Conservation (phyloP, 805 yeast species). For the Candida mattraensis region DNA sequence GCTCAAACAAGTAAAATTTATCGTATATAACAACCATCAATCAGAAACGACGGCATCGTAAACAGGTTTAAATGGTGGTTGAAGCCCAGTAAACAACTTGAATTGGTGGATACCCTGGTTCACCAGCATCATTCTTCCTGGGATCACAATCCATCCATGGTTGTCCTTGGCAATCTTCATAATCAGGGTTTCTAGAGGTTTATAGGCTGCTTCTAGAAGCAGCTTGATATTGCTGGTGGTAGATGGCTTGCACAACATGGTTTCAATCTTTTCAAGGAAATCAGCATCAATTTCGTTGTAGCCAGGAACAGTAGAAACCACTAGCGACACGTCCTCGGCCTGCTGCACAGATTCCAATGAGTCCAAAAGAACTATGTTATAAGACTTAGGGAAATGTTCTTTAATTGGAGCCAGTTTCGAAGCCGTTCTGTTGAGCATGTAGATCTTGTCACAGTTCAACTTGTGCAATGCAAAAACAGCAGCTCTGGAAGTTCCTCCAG, state of each 20-base stretch:
- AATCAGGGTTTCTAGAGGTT: constrained; percentile 82
- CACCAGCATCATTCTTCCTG: constrained; percentile 90
- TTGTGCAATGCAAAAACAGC: constrained; percentile 82
- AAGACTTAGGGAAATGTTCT: constrained; percentile 55
- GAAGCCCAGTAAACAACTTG: constrained; percentile 65
- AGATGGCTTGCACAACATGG: constrained; percentile 45
- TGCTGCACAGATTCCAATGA: constrained; percentile 44
- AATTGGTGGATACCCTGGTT: constrained; percentile 93
- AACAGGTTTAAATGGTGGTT: constrained; percentile 62
- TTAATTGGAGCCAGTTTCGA: constrained; percentile 62
- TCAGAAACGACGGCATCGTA: constrained; percentile 54
- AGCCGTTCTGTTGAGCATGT: constrained; percentile 76
- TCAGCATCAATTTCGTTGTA: constrained; percentile 62
- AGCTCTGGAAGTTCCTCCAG: constrained; percentile 97
- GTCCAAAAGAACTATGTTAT: constrained; percentile 58
- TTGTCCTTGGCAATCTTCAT: constrained; percentile 71
- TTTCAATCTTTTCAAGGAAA: constrained; percentile 49
- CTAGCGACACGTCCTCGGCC: constrained; percentile 52
- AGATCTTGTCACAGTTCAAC: constrained; percentile 76
- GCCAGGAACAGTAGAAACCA: constrained; percentile 83
- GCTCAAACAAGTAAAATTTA: not conserved
- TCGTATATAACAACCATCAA: no score
- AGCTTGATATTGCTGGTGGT: constrained; percentile 47
- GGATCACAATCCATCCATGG: constrained; percentile 75
- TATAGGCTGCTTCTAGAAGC: constrained; percentile 91